Percentiles rank a stretch among this genome's conserved stretches.
These are phyloP conservation scores for Nicotiana benthamiana DNA, from an alignment of 257 asterid genomes.

Conservation along the genomic window DNA sequence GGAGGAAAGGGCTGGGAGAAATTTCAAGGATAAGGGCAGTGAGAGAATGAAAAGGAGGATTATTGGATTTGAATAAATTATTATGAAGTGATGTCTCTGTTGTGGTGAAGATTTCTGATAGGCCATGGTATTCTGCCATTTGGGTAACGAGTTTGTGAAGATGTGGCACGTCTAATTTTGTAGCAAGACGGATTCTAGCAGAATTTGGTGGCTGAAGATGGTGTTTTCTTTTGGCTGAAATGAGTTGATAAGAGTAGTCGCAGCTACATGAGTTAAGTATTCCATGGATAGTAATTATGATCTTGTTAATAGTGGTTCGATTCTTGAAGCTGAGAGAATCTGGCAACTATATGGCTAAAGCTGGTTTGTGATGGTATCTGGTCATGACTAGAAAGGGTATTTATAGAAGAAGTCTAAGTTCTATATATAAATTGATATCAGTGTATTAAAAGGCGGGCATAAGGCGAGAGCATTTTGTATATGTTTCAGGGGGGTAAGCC, in stretches of 20 bases:
- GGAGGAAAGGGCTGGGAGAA: not conserved
- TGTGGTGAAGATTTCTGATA: not conserved
- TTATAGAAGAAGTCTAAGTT: not conserved
- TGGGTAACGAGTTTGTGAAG: not conserved
- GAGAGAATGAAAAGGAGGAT: not conserved
- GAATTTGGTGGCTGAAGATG: not conserved
- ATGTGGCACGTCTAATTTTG: not conserved
- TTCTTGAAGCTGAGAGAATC: not conserved
- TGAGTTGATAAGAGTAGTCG: not conserved
- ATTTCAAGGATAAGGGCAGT: not conserved
- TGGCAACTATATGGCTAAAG: not conserved
- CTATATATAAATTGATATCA: not conserved
- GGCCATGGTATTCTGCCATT: conserved; percentile 6
- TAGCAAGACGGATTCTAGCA: not conserved
- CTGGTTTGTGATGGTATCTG: not conserved
- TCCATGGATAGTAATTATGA: too few relatives aligned
- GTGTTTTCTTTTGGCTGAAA: not conserved
- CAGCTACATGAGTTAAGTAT: not conserved
- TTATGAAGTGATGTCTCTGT: not conserved
- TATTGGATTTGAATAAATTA: not conserved
- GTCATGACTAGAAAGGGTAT: not conserved
- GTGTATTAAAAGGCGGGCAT: too few relatives aligned
- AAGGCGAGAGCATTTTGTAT: too few relatives aligned
- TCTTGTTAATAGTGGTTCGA: not conserved
- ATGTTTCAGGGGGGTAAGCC: too few relatives aligned